Evolutionary conservation across 768 basidiomycete genomes (phyloP).

Genomic region (Zangia roseola): DNA sequence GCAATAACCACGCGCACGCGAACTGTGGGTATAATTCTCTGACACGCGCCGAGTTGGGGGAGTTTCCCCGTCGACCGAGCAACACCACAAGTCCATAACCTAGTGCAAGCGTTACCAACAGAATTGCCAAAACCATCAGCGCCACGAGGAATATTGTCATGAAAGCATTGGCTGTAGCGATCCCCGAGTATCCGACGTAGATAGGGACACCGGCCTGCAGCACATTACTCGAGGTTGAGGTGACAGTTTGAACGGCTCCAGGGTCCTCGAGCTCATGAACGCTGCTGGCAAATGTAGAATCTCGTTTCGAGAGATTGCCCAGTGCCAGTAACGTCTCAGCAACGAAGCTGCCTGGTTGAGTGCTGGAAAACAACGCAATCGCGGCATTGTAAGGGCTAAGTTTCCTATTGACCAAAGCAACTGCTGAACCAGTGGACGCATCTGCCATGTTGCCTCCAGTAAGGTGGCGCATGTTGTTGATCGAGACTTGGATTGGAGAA

Average conservation of each 20-base stretch:
- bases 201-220: conserved; percentile 82
- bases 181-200: conserved; percentile 72
- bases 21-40: conserved; percentile 44
- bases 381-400: conserved; percentile 72
- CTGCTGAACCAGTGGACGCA: conserved; percentile 55
- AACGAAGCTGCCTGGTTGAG: neutral
- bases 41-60: conserved; percentile 14
- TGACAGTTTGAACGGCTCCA: conserved; percentile 61
- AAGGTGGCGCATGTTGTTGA: conserved; percentile 76
- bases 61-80: conserved; percentile 19
- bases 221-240: conserved; percentile 58
- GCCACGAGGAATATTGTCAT: conserved; percentile 81
- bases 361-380: neutral
- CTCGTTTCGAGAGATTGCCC: conserved; percentile 8
- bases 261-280: conserved; percentile 25
- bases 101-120: conserved; percentile 48
- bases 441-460: conserved; percentile 78
- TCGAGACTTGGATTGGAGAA: conserved; percentile 69
- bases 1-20: conserved; percentile 59
- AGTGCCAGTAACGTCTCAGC: conserved; percentile 11
- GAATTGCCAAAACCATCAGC: conserved; percentile 66
- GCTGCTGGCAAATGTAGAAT: conserved; percentile 13
- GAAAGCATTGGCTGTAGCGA: conserved; percentile 86
- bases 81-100: conserved; percentile 46
- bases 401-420: conserved; percentile 77